Conservation (phyloP, 441 rosid species). For the Pelargonium cotyledonis region DNA sequence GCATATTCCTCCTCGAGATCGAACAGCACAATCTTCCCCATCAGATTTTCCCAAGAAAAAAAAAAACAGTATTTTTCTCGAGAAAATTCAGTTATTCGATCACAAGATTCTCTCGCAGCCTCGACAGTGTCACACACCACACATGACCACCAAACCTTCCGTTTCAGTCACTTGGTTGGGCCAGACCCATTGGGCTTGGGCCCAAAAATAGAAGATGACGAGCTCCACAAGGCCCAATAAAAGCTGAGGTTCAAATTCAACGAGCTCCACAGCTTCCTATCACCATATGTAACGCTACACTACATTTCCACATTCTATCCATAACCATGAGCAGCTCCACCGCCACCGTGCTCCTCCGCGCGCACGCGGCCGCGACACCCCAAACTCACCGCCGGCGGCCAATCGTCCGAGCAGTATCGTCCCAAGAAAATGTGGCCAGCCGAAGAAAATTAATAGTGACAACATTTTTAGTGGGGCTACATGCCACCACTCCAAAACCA, state of each 20-base stretch:
- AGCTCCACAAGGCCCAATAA: too few species aligned
- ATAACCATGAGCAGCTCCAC: conserved; percentile 29
- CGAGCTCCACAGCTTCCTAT: too few species aligned
- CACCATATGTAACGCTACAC: neutral
- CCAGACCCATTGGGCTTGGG: too few species aligned
- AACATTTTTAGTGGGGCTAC: conserved; percentile 15
- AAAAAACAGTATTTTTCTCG: conserved; percentile 5
- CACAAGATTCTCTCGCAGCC: too few species aligned
- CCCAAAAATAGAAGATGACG: too few species aligned
- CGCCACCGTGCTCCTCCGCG: conserved; percentile 23
- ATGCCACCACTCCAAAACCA: conserved; percentile 7
- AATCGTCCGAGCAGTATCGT: conserved; percentile 20
- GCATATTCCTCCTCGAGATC: conserved; percentile 61
- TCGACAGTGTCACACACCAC: too few species aligned
- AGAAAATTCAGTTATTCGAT: neutral
- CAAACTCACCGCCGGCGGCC: conserved; percentile 6
- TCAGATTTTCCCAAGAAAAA: conserved; percentile 6
- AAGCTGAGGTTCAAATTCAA: too few species aligned
- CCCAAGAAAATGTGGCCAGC: conserved; percentile 7
- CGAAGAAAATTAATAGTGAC: conserved; percentile 35
- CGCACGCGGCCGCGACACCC: conserved; percentile 6
- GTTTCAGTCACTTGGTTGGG: too few species aligned
- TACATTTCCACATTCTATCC: conserved; percentile 11
- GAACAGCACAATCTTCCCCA: conserved; percentile 39
- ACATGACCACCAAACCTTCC: too few species aligned